Conservation (phyloP, 2,329 filamentous ascomycete genomes). For the Penicillium freii region DNA sequence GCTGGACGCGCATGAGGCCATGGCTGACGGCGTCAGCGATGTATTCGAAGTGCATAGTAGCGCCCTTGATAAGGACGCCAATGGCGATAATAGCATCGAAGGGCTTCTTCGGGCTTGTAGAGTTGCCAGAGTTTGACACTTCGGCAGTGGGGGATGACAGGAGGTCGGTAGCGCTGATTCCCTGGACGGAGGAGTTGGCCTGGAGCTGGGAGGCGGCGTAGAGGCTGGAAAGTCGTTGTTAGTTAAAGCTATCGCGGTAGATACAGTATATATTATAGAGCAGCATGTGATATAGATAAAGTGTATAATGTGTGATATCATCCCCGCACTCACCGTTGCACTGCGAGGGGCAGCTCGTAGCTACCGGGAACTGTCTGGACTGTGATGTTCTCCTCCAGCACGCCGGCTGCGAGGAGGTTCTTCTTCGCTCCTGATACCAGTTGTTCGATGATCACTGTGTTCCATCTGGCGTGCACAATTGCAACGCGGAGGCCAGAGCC, state of each 20-base stretch:
- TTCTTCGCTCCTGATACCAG: conserved; percentile 78
- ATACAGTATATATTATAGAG: not conserved
- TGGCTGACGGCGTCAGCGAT: conserved; percentile 89
- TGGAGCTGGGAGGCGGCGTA: conserved; percentile 86
- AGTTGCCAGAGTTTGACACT: conserved; percentile 51
- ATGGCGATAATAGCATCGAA: conserved; percentile 96
- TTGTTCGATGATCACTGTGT: conserved; percentile 79
- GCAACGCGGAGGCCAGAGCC: conserved; percentile 79
- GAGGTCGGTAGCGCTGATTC: conserved; percentile 54
- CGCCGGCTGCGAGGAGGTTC: conserved; percentile 73
- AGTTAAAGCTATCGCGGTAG: not conserved
- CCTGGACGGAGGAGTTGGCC: conserved; percentile 51
- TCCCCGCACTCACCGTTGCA: conserved; percentile 63
- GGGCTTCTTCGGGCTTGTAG: conserved; percentile 49
- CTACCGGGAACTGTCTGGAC: conserved; percentile 87
- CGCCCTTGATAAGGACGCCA: conserved; percentile 95
- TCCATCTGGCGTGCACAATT: conserved; percentile 97
- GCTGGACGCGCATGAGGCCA: conserved; percentile 88
- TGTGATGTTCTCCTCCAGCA: conserved; percentile 83
- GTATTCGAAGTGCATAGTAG: conserved; percentile 99
- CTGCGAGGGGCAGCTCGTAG: conserved; percentile 90
- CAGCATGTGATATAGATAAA: not conserved
- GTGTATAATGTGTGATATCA: not conserved
- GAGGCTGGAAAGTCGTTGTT: conserved; percentile 53
- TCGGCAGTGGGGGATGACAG: conserved; percentile 65